Conservation (phyloP, 2,329 filamentous ascomycete species). For the Aureobasidium pullulans region DNA sequence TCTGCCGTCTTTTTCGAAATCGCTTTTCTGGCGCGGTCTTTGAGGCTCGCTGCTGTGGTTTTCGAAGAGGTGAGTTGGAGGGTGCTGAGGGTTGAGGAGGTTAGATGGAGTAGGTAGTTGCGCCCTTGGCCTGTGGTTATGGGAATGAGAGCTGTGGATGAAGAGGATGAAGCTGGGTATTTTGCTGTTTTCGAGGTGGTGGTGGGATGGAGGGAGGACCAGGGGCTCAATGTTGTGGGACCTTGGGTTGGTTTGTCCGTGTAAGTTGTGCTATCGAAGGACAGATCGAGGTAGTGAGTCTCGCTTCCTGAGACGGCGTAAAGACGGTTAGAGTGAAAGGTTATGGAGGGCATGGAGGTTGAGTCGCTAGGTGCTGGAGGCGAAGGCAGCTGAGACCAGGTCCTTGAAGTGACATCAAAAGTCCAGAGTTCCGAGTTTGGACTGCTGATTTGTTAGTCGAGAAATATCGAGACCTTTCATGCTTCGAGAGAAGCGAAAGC, state of each 20-base stretch:
- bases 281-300: conserved; percentile 19
- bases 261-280: conserved; percentile 10
- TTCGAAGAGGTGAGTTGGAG: conserved; percentile 44
- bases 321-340: conserved; percentile 39
- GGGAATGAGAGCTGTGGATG: conserved; percentile 37
- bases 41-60: conserved; percentile 41
- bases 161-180: conserved; percentile 37
- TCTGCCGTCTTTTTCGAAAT: conserved; percentile 41
- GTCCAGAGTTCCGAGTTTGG: conserved; percentile 41
- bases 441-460: background rate
- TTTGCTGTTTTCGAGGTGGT: conserved; percentile 29
- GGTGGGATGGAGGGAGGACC: conserved; percentile 33
- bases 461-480: no score
- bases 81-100: conserved; percentile 47
- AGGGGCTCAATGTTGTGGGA: conserved; percentile 27
- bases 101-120: conserved; percentile 45
- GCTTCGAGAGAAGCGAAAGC: background rate
- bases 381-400: conserved; percentile 45
- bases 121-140: conserved; percentile 47
- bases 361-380: conserved; percentile 29
- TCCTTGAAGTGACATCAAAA: conserved; percentile 42
- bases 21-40: conserved; percentile 42
- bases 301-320: conserved; percentile 18
- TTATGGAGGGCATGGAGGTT: conserved; percentile 31
- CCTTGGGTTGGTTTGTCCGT: conserved; percentile 14